These are phyloP conservation scores for Tetrahymena thermophila DNA, from an alignment of 73 alveolate genomes.

Conservation along the genomic window DNA sequence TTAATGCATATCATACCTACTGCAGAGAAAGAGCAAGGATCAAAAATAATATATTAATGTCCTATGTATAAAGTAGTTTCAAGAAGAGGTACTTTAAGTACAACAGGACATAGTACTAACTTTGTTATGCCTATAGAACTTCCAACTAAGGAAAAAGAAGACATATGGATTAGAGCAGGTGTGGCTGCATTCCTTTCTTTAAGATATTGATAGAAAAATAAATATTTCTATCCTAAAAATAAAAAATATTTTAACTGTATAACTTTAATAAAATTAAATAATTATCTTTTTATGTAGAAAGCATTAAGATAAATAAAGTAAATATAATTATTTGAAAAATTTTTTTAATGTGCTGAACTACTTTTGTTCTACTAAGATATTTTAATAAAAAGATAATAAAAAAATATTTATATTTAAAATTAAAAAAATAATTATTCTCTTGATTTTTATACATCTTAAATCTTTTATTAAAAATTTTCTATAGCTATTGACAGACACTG, in stretches of 20 bases:
- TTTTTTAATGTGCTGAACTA: no score
- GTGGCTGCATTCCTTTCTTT: conserved; percentile 98
- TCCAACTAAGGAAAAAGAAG: conserved; percentile 90
- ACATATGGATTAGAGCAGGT: conserved; percentile 99
- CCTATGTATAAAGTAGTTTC: conserved; percentile 91
- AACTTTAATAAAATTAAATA: no score
- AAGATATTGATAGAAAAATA: conserved; percentile 63
- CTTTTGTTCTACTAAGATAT: no score
- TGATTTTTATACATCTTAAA: no score
- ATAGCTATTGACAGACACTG: no score
- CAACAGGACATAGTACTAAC: conserved; percentile 98
- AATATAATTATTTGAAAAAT: no score
- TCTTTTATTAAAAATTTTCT: no score
- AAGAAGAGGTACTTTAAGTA: conserved; percentile 88
- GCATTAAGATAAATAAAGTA: neutral
- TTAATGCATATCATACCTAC: conserved; percentile 84
- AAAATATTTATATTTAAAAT: no score
- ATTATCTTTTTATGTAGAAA: neutral
- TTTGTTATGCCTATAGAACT: conserved; percentile 95
- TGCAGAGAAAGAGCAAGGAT: conserved; percentile 76
- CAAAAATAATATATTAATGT: conserved; percentile 84
- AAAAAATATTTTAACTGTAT: no score
- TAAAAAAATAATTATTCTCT: no score
- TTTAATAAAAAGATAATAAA: no score
- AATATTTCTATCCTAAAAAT: neutral